Evolutionary conservation across 1,284 basidiomycete genomes (phyloP).

Genomic region (Cutaneotrichosporon cavernicola): DNA sequence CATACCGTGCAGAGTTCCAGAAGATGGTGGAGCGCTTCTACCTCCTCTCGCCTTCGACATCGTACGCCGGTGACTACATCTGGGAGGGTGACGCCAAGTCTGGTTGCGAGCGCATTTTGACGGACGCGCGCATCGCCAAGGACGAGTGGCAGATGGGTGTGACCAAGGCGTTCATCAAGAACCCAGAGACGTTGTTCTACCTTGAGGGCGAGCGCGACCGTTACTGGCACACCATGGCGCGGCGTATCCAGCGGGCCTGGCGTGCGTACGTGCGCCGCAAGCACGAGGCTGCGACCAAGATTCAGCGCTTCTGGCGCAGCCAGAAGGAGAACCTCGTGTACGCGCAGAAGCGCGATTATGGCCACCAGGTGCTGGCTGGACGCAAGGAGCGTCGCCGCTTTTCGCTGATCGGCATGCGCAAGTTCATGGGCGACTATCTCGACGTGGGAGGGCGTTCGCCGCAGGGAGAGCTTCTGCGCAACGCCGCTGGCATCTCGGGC

Average conservation of each 20-base stretch:
- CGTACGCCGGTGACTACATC: conserved; percentile 97
- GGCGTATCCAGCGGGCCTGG: conserved; percentile 93
- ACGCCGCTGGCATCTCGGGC: conserved; percentile 69
- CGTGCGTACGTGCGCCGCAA: conserved; percentile 94
- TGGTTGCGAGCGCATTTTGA: conserved; percentile 89
- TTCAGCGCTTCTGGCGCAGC: conserved; percentile 98
- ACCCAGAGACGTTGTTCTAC: conserved; percentile 98
- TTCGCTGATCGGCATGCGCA: conserved; percentile 88
- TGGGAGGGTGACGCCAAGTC: conserved; percentile 89
- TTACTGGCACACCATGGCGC: conserved; percentile 99
- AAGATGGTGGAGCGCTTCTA: conserved; percentile 99
- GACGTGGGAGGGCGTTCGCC: conserved; percentile 79
- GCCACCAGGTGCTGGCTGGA: conserved; percentile 84
- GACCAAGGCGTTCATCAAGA: conserved; percentile 99
- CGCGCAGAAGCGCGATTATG: conserved; percentile 85
- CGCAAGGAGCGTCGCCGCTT: conserved; percentile 93
- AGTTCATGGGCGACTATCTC: conserved; percentile 96
- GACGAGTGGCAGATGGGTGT: conserved; percentile 99
- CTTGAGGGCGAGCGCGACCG: conserved; percentile 97
- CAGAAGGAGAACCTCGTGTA: conserved; percentile 92
- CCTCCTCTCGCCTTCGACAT: conserved; percentile 88
- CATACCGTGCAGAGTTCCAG: conserved; percentile 82
- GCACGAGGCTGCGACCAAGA: conserved; percentile 89
- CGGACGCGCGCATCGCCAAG: conserved; percentile 88
- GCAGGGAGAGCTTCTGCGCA: conserved; percentile 74